phyloP scores from a whole-genome alignment of 1,284 basidiomycete species.

The Inonotus hispidus region DNA sequence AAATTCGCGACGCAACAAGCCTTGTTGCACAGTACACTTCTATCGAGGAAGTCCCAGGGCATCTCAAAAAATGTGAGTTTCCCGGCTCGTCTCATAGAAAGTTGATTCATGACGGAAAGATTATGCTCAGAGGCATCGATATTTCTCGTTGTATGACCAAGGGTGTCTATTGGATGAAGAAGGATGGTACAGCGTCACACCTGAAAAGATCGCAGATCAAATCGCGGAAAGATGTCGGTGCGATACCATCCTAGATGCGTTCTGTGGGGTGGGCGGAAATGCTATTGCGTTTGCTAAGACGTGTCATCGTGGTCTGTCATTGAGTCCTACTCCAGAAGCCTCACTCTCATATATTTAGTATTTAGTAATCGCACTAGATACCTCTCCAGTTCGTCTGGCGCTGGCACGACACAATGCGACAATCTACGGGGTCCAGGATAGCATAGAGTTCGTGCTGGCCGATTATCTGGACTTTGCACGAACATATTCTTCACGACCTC shows the following conservation, averaged over 20 bases:
- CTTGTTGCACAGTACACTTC: constrained; percentile 67
- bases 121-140: constrained; percentile 76
- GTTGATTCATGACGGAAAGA: constrained; percentile 42
- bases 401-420: constrained; percentile 89
- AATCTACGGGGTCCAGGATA: constrained; percentile 89
- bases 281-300: constrained; percentile 95
- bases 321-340: not conserved
- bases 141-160: constrained; percentile 75
- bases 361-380: constrained; percentile 89
- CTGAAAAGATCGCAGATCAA: constrained; percentile 85
- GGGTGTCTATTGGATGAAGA: constrained; percentile 81
- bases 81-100: not conserved
- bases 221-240: constrained; percentile 90
- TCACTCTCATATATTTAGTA: not conserved
- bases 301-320: constrained; percentile 74
- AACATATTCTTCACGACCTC: constrained; percentile 39
- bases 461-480: constrained; percentile 82
- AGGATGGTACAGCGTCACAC: constrained; percentile 97
- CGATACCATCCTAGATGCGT: constrained; percentile 84
- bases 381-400: constrained; percentile 74
- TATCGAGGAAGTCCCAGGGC: constrained; percentile 61
- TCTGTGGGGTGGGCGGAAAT: constrained; percentile 97
- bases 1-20: constrained; percentile 60
- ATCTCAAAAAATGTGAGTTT: constrained; percentile 76
- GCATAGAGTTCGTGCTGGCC: constrained; percentile 89